Conservation (phyloP, 768 basidiomycete genomes). For the Chiua virens region DNA sequence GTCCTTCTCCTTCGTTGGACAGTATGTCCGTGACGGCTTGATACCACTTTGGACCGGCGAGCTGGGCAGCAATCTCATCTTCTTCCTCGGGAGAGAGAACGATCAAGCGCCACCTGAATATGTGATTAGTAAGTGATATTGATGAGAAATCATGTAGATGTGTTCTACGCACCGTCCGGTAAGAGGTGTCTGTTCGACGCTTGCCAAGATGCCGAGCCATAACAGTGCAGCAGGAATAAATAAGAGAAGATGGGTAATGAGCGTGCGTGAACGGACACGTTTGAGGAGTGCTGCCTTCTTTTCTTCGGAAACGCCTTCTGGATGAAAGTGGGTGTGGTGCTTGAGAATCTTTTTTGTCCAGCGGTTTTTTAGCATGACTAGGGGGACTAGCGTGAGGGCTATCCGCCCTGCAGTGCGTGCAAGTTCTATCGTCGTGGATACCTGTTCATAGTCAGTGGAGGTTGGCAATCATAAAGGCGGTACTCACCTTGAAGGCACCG, state of each 20-base stretch:
- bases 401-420: constrained; percentile 69
- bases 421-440: constrained; percentile 72
- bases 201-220: constrained; percentile 68
- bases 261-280: constrained; percentile 48
- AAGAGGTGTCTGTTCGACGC: constrained; percentile 74
- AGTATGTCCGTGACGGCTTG: constrained; percentile 79
- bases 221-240: constrained; percentile 62
- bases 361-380: constrained; percentile 60
- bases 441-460: constrained; percentile 38
- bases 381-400: constrained; percentile 72
- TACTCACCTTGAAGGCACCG: constrained; percentile 60
- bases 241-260: constrained; percentile 54
- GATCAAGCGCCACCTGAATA: constrained; percentile 76
- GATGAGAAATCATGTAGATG: not conserved
- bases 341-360: constrained; percentile 51
- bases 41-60: constrained; percentile 87
- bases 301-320: constrained; percentile 50
- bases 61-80: constrained; percentile 78
- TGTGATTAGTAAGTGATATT: constrained; percentile 3
- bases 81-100: constrained; percentile 92
- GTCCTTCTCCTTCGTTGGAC: constrained; percentile 60
- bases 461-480: not conserved
- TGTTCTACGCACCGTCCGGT: constrained; percentile 71
- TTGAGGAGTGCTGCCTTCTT: constrained; percentile 48
- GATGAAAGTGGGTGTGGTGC: constrained; percentile 36